These are phyloP conservation scores for Aspergillus carlsbadensis DNA, from an alignment of 495 filamentous ascomycete genomes.

Conservation along the genomic window DNA sequence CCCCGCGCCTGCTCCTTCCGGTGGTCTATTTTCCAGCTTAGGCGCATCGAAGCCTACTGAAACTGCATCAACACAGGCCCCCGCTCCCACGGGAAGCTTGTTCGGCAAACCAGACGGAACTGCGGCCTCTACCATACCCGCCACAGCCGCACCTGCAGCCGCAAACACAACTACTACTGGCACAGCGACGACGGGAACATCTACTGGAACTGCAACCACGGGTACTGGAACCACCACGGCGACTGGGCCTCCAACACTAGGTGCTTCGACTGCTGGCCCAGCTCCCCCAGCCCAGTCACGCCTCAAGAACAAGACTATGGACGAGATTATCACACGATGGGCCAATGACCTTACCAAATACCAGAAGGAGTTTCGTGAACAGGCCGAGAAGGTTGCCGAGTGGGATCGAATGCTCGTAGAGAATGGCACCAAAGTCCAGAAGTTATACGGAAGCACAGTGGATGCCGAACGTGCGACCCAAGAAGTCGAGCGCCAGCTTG, in stretches of 20 bases:
- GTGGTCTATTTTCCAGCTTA: constrained; percentile 37
- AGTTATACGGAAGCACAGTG: constrained; percentile 80
- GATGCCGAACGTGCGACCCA: constrained; percentile 88
- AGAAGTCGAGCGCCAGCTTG: constrained; percentile 88
- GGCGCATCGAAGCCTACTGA: constrained; percentile 37
- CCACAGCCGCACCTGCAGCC: constrained; percentile 16
- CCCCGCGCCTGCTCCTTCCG: constrained; percentile 36
- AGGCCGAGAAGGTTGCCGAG: constrained; percentile 78
- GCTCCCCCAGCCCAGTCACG: constrained; percentile 76
- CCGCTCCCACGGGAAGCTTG: constrained; percentile 23
- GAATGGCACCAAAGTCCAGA: constrained; percentile 88
- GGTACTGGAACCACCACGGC: constrained; percentile 20
- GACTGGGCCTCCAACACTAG: constrained; percentile 42
- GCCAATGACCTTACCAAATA: constrained; percentile 92
- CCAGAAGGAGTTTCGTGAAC: constrained; percentile 88
- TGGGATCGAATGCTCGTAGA: constrained; percentile 93
- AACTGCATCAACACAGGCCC: constrained; percentile 27
- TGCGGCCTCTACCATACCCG: constrained; percentile 25
- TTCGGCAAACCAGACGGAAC: constrained; percentile 30
- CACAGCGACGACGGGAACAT: constrained; percentile 11
- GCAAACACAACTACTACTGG: constrained; percentile 17
- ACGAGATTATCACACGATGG: constrained; percentile 99
- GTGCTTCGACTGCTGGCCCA: constrained; percentile 75
- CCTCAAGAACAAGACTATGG: constrained; percentile 97
- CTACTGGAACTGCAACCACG: constrained; percentile 23